These are phyloP conservation scores for Puccinia brachypodii DNA, from an alignment of 1,284 basidiomycete genomes.

Conservation along the genomic window DNA sequence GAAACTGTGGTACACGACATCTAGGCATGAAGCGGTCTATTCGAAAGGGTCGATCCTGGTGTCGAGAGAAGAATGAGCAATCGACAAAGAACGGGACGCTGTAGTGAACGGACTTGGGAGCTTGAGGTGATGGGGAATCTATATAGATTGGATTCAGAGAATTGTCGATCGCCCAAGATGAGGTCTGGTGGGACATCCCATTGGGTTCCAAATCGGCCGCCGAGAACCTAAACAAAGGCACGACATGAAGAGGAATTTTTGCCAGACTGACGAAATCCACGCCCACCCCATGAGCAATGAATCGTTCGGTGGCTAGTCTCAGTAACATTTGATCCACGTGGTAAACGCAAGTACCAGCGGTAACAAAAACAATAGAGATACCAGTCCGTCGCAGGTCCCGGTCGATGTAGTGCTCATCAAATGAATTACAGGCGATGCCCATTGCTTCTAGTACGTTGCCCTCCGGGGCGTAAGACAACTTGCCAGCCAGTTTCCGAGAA, in stretches of 20 bases:
- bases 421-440: constrained; percentile 87
- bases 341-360: constrained; percentile 92
- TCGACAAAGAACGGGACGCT: constrained; percentile 65
- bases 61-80: constrained; percentile 77
- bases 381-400: constrained; percentile 92
- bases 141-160: constrained; percentile 50
- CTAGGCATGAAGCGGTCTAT: constrained; percentile 84
- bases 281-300: constrained; percentile 90
- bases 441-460: constrained; percentile 92
- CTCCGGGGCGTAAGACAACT: constrained; percentile 82
- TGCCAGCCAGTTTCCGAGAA: constrained; percentile 72
- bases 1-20: constrained; percentile 90
- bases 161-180: constrained; percentile 22
- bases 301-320: constrained; percentile 87
- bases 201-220: constrained; percentile 44
- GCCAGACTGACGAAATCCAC: constrained; percentile 85
- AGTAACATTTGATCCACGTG: constrained; percentile 86
- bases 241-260: constrained; percentile 89
- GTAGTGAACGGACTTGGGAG: constrained; percentile 54
- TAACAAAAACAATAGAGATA: constrained; percentile 77
- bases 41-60: constrained; percentile 81
- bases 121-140: constrained; percentile 52
- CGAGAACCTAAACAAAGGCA: constrained; percentile 57
- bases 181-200: constrained; percentile 2
- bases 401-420: constrained; percentile 93